Evolutionary conservation across 805 yeast species (phyloP).

Genomic region (Barnettozyma siamensis): DNA sequence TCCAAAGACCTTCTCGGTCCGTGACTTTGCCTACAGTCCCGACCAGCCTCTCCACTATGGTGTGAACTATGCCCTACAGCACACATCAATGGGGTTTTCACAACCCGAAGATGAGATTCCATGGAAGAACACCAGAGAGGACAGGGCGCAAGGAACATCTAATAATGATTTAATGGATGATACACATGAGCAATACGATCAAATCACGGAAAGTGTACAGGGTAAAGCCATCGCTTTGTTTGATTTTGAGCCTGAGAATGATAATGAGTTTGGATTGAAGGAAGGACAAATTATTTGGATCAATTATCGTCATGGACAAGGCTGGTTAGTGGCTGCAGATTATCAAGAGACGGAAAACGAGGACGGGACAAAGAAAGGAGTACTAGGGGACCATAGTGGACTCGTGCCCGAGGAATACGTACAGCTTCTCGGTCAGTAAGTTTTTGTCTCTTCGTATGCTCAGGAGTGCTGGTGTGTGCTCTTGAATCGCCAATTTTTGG

Average conservation of each 20-base stretch:
- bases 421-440: slow-evolving; percentile 33
- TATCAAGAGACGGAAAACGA: slow-evolving; percentile 40
- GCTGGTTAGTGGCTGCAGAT: slow-evolving; percentile 86
- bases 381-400: slow-evolving; percentile 47
- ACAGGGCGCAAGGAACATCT: too few species aligned
- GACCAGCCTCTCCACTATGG: slow-evolving; percentile 72
- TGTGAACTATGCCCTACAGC: slow-evolving; percentile 27
- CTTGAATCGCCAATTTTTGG: too few species aligned
- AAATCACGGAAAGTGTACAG: slow-evolving; percentile 26
- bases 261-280: slow-evolving; percentile 71
- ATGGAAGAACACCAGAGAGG: too few species aligned
- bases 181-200: slow-evolving; percentile 13
- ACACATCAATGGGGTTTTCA: slow-evolving; percentile 16
- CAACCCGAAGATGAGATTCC: neutral
- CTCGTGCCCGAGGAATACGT: slow-evolving; percentile 95
- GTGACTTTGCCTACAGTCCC: slow-evolving; percentile 77
- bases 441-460: too few species aligned
- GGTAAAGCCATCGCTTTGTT: slow-evolving; percentile 78
- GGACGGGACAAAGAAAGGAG: slow-evolving; percentile 45
- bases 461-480: too few species aligned
- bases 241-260: slow-evolving; percentile 89
- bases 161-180: slow-evolving; percentile 16
- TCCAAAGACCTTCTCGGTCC: slow-evolving; percentile 36
- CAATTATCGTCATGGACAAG: slow-evolving; percentile 91
- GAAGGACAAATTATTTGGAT: slow-evolving; percentile 86